A percentile compares a stretch with the other conserved stretches of the same genome.
These are phyloP conservation scores for Pisolithus sp. DNA, from an alignment of 768 basidiomycete species.

Conservation along the genomic window DNA sequence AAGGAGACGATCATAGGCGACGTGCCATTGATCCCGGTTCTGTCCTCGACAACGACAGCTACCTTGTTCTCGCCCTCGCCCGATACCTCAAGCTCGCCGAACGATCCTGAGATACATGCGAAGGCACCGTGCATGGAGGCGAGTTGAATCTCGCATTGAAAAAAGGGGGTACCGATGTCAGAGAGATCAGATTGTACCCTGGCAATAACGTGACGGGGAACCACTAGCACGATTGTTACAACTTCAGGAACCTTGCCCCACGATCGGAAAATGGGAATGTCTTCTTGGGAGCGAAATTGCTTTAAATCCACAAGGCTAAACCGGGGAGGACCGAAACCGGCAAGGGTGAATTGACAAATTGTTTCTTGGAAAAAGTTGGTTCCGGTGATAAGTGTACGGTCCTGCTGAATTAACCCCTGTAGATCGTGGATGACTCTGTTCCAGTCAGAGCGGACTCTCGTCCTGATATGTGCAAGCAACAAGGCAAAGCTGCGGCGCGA, in stretches of 20 bases:
- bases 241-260: constrained; percentile 25
- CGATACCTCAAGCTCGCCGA: constrained; percentile 13
- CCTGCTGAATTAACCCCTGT: no score
- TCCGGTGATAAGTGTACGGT: no score
- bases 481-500: no score
- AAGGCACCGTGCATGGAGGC: no score
- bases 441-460: no score
- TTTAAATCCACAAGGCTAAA: constrained; percentile 2
- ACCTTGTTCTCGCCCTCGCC: constrained; percentile 14
- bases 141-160: constrained; percentile 20
- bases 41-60: no score
- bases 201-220: constrained; percentile 24
- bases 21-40: no score
- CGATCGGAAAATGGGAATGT: constrained; percentile 22
- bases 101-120: constrained; percentile 14
- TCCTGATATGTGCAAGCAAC: no score
- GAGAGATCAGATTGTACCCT: constrained; percentile 19
- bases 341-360: constrained; percentile 35
- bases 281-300: constrained; percentile 3
- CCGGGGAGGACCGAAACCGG: constrained; percentile 23
- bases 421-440: no score
- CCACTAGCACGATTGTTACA: no score
- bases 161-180: constrained; percentile 14
- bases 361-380: no score
- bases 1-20: no score